Percentiles rank a stretch among this genome's conserved stretches.
These are phyloP conservation scores for Chlorencoelia australis DNA, from an alignment of 2,329 filamentous ascomycete genomes.

Conservation along the genomic window DNA sequence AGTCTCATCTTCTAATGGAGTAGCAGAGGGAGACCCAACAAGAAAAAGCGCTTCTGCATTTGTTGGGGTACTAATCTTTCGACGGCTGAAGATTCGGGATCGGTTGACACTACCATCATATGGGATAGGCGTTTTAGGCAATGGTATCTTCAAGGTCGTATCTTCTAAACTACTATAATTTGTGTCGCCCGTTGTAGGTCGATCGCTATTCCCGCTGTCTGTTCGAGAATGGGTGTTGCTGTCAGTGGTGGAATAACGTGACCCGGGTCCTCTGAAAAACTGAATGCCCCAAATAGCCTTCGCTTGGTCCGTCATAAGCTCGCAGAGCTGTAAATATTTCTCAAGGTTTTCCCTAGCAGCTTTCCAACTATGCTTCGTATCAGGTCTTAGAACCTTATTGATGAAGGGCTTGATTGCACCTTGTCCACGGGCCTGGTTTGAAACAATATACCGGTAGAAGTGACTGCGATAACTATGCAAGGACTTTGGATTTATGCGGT, in stretches of 20 bases:
- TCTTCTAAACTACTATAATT: background rate
- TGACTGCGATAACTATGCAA: constrained; percentile 16
- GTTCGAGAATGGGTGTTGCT: background rate
- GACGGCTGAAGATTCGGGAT: background rate
- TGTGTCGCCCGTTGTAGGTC: background rate
- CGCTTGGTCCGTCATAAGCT: constrained; percentile 20
- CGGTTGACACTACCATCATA: background rate
- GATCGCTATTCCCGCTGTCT: background rate
- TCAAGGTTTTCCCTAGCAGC: constrained; percentile 11
- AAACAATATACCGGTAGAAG: constrained; percentile 17
- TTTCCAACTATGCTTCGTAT: constrained; percentile 15
- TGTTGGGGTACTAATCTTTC: background rate
- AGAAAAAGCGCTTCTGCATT: background rate
- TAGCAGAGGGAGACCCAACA: too few relatives aligned
- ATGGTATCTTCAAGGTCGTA: too few relatives aligned
- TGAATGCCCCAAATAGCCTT: constrained; percentile 9
- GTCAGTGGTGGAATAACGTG: background rate
- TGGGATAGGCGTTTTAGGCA: background rate
- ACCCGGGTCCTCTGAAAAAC: constrained; percentile 6
- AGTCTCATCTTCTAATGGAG: too few relatives aligned
- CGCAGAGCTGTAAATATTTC: constrained; percentile 16
- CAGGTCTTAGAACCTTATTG: constrained; percentile 7
- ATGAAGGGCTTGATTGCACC: constrained; percentile 13
- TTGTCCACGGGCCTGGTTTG: constrained; percentile 11
- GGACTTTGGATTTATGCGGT: constrained; percentile 10